These are phyloP conservation scores for Ustilago tritici DNA, from an alignment of 1,284 basidiomycete genomes.

Conservation along the genomic window DNA sequence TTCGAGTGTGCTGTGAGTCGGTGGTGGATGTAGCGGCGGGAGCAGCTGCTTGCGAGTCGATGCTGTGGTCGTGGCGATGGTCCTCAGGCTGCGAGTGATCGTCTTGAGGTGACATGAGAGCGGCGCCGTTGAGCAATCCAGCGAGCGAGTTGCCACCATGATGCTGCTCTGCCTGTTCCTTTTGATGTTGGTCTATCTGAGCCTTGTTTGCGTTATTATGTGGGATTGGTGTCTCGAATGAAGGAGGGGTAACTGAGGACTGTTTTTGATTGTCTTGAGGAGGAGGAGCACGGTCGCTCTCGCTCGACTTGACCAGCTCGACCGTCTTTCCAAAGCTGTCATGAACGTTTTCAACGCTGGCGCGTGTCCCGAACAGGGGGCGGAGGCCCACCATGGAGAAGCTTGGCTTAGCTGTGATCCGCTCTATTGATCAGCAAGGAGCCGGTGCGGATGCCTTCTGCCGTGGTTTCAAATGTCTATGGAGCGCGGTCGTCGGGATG, in stretches of 20 bases:
- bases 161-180: slow-evolving; percentile 13
- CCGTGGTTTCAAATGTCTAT: not conserved
- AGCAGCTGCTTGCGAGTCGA: not conserved
- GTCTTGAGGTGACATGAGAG: slow-evolving; percentile 31
- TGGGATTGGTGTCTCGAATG: slow-evolving; percentile 4
- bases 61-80: slow-evolving; percentile 15
- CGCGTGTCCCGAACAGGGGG: slow-evolving; percentile 39
- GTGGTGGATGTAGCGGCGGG: not conserved
- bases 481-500: not conserved
- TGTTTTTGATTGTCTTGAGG: not conserved
- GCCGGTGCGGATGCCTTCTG: not conserved
- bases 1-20: not conserved
- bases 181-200: not conserved
- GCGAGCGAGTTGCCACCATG: slow-evolving; percentile 17
- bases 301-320: slow-evolving; percentile 37
- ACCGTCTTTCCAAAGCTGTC: slow-evolving; percentile 42
- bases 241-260: not conserved
- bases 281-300: slow-evolving; percentile 20
- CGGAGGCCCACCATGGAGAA: slow-evolving; percentile 25
- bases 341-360: slow-evolving; percentile 36
- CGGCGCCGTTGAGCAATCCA: slow-evolving; percentile 38
- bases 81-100: slow-evolving; percentile 27
- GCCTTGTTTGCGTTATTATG: not conserved
- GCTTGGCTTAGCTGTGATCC: no score
- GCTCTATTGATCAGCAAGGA: no score